Evolutionary conservation across 139 green algal species (phyloP).

Genomic region (Micractinium conductrix): DNA sequence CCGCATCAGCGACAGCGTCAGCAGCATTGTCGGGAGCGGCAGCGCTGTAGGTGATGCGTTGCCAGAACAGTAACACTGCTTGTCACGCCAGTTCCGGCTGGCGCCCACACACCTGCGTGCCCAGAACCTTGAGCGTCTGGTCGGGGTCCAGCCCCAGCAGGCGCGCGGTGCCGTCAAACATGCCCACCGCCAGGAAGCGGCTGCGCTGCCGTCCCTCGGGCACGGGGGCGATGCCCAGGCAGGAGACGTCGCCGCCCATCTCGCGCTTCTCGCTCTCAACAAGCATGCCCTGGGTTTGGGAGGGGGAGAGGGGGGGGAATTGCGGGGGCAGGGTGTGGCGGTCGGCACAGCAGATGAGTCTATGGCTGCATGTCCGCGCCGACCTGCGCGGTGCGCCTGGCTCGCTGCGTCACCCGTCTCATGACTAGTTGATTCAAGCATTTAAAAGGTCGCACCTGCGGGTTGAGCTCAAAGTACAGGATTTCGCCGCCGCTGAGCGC

Average conservation of each 20-base stretch:
- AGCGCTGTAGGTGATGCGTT: not conserved
- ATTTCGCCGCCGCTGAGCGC: conserved; percentile 91
- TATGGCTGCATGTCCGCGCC: too few relatives aligned
- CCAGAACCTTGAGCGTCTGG: conserved; percentile 72
- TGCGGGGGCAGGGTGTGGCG: too few relatives aligned
- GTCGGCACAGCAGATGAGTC: too few relatives aligned
- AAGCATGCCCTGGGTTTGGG: conserved; percentile 84
- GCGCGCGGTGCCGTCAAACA: conserved; percentile 87
- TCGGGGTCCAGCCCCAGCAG: conserved; percentile 91
- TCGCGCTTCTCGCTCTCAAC: conserved; percentile 94
- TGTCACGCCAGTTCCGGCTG: not conserved
- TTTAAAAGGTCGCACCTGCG: conserved; percentile 41
- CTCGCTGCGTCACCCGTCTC: too few relatives aligned
- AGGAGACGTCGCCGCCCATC: conserved; percentile 89
- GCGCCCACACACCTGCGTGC: conserved; percentile 23
- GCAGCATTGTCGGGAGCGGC: too few relatives aligned
- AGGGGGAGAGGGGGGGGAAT: too few relatives aligned
- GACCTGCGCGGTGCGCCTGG: too few relatives aligned
- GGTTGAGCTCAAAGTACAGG: conserved; percentile 97
- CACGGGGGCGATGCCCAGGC: conserved; percentile 86
- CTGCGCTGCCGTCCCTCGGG: conserved; percentile 78
- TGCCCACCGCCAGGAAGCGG: conserved; percentile 86
- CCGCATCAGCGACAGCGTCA: not conserved
- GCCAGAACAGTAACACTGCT: not conserved
- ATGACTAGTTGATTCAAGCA: too few relatives aligned